Evolutionary conservation across 352 stramenopile species (phyloP).

Genomic region (Pythium insidiosum): DNA sequence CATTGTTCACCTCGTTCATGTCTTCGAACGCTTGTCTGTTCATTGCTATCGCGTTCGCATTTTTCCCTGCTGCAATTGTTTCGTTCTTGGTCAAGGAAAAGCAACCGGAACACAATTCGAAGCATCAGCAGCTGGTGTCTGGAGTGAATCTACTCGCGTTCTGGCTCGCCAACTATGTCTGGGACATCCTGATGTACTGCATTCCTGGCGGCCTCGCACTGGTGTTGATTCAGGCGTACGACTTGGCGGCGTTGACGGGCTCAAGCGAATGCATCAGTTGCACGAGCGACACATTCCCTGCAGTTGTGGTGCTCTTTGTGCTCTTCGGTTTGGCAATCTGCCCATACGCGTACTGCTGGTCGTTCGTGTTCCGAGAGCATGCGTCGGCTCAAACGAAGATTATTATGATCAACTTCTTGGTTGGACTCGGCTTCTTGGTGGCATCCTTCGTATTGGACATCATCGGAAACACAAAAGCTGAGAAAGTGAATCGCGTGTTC

Average conservation of each 20-base stretch:
- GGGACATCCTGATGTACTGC: conserved; percentile 85
- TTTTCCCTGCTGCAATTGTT: conserved; percentile 76
- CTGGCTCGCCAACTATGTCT: conserved; percentile 89
- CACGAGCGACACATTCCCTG: conserved; percentile 12
- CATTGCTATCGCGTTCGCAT: conserved; percentile 75
- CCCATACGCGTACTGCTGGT: conserved; percentile 31
- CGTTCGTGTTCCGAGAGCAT: conserved; percentile 26
- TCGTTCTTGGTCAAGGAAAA: conserved; percentile 90
- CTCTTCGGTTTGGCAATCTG: conserved; percentile 32
- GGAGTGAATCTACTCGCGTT: conserved; percentile 85
- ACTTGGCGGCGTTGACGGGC: conserved; percentile 27
- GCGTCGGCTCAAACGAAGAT: conserved; percentile 33
- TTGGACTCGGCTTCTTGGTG: conserved; percentile 35
- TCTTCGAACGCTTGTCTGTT: conserved; percentile 59
- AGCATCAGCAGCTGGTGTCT: conserved; percentile 91
- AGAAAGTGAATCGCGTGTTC: conserved; percentile 18
- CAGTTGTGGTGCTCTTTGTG: conserved; percentile 33
- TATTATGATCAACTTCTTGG: conserved; percentile 38
- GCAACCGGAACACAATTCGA: conserved; percentile 75
- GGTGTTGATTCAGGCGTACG: conserved; percentile 24
- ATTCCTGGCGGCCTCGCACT: conserved; percentile 15
- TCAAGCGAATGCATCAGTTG: conserved; percentile 18
- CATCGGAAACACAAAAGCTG: conserved; percentile 27
- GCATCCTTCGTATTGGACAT: conserved; percentile 32
- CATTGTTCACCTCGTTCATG: conserved; percentile 13